These are phyloP conservation scores for Pichia occidentalis DNA, from an alignment of 805 yeast genomes.

Conservation along the genomic window DNA sequence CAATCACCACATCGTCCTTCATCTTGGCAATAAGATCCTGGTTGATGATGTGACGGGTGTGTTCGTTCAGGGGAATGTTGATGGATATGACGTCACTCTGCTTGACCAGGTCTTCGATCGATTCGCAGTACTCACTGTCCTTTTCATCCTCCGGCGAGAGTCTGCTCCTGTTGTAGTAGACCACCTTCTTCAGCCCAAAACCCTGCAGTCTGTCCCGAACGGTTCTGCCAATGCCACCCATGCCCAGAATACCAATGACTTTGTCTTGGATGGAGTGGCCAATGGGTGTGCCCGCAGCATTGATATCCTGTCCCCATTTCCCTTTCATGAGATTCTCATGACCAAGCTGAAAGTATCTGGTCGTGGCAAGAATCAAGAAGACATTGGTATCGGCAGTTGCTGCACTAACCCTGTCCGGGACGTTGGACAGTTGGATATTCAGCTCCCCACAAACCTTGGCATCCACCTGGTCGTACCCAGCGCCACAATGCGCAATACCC, in stretches of 20 bases:
- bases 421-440: constrained; percentile 44
- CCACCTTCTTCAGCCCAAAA: constrained; percentile 64
- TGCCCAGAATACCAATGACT: constrained; percentile 72
- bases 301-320: constrained; percentile 45
- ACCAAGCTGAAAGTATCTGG: constrained; percentile 57
- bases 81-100: constrained; percentile 66
- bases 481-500: constrained; percentile 44
- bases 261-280: constrained; percentile 75
- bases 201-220: constrained; percentile 66
- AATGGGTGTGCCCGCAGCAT: constrained; percentile 46
- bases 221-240: constrained; percentile 88
- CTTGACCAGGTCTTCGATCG: constrained; percentile 55
- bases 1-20: constrained; percentile 72
- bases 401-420: constrained; percentile 45
- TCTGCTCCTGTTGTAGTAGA: constrained; percentile 65
- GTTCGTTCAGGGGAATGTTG: constrained; percentile 67
- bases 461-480: constrained; percentile 53
- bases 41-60: constrained; percentile 66
- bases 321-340: constrained; percentile 48
- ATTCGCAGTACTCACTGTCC: constrained; percentile 62
- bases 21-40: constrained; percentile 54
- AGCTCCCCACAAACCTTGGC: constrained; percentile 33
- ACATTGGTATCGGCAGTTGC: constrained; percentile 55
- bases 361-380: constrained; percentile 43
- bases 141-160: constrained; percentile 56